A percentile compares a stretch with the other conserved stretches of the same genome.
These are phyloP conservation scores for Esteya vermicola DNA, from an alignment of 2,329 filamentous ascomycete species.

Conservation along the genomic window DNA sequence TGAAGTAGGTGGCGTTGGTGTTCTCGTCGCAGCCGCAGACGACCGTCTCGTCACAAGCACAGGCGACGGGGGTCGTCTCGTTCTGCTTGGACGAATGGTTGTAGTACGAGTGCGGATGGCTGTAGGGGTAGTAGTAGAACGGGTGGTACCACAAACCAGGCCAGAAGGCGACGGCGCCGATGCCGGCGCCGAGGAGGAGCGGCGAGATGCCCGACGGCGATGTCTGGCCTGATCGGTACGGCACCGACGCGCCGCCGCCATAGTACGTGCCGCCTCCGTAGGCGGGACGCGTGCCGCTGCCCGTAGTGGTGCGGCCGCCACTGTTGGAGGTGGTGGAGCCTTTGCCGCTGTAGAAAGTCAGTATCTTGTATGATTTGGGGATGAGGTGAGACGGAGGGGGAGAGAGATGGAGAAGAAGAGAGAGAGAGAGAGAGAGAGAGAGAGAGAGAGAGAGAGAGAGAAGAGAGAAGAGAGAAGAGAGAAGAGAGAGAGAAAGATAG, in stretches of 20 bases:
- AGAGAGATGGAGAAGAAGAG: too few relatives aligned
- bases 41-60: conserved; percentile 40
- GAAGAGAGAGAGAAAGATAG: not conserved
- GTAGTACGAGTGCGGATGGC: conserved; percentile 31
- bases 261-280: conserved; percentile 54
- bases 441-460: too few relatives aligned
- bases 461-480: not conserved
- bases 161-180: conserved; percentile 40
- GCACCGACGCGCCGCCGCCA: conserved; percentile 45
- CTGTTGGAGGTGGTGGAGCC: conserved; percentile 21
- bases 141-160: conserved; percentile 51
- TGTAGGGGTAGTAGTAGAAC: conserved; percentile 46
- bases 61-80: conserved; percentile 46
- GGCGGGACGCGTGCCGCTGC: conserved; percentile 39
- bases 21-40: conserved; percentile 60
- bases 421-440: too few relatives aligned
- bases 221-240: conserved; percentile 42
- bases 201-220: conserved; percentile 38
- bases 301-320: conserved; percentile 39
- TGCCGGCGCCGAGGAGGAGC: conserved; percentile 32
- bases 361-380: not conserved
- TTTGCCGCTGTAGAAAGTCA: conserved; percentile 1
- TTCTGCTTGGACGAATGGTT: conserved; percentile 36
- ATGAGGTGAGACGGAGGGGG: too few relatives aligned
- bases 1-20: conserved; percentile 41